These are phyloP conservation scores for Penicillium tannophilum DNA, from an alignment of 495 filamentous ascomycete genomes.

Conservation along the genomic window DNA sequence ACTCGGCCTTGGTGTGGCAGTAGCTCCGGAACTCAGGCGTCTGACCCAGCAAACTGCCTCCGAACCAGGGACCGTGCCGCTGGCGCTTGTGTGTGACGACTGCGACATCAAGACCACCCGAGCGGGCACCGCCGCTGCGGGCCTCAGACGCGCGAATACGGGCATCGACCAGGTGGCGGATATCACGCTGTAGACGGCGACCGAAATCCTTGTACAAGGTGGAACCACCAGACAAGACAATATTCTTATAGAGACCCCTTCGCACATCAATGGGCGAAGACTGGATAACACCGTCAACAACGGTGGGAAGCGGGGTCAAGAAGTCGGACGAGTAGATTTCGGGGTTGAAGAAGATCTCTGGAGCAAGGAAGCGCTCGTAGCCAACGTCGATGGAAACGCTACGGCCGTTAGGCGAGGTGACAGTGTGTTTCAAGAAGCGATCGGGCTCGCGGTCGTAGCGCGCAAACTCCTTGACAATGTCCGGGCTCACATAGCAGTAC, in stretches of 20 bases:
- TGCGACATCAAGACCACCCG: conserved; percentile 88
- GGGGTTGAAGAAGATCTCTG: conserved; percentile 99
- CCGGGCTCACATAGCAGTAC: conserved; percentile 96
- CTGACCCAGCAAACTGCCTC: conserved; percentile 92
- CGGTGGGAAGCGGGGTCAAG: conserved; percentile 87
- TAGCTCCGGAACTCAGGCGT: conserved; percentile 99
- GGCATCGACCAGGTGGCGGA: conserved; percentile 90
- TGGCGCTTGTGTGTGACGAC: conserved; percentile 97
- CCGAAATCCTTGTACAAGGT: conserved; percentile 98
- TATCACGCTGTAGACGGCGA: conserved; percentile 90
- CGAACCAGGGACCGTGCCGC: conserved; percentile 97
- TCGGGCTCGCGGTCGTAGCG: conserved; percentile 90
- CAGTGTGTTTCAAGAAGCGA: conserved; percentile 84
- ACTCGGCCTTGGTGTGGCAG: conserved; percentile 97
- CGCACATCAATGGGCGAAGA: conserved; percentile 96
- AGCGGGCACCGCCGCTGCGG: conserved; percentile 79
- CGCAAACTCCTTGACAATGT: conserved; percentile 97
- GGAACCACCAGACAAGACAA: conserved; percentile 94
- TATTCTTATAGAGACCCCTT: conserved; percentile 98
- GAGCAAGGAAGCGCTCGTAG: conserved; percentile 96
- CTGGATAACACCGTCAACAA: conserved; percentile 96
- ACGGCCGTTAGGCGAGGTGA: conserved; percentile 83
- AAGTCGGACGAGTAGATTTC: conserved; percentile 99
- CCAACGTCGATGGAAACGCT: conserved; percentile 87
- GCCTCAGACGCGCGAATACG: conserved; percentile 88